A percentile compares a stretch with the other conserved stretches of the same genome.
Conservation (phyloP, 179 eudicot genomes). For the Vitellaria paradoxa region DNA sequence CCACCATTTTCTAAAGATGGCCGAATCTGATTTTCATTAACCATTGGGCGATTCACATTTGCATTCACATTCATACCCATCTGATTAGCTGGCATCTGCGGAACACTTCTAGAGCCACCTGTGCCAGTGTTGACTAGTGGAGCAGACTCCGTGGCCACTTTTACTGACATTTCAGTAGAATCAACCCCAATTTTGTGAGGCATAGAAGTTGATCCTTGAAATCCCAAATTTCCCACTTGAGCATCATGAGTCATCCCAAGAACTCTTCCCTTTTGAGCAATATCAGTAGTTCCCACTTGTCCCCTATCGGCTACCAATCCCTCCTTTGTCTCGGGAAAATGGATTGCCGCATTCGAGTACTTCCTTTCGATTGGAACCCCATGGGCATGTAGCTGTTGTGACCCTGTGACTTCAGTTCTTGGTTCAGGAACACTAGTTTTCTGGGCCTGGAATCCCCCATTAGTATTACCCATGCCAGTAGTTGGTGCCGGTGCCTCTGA, state of each 20-base stretch:
- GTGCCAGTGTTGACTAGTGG: slow-evolving; percentile 27
- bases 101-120: slow-evolving; percentile 38
- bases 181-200: slow-evolving; percentile 36
- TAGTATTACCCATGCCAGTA: slow-evolving; percentile 30
- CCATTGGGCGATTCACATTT: slow-evolving; percentile 37
- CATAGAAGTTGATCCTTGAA: slow-evolving; percentile 44
- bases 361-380: slow-evolving; percentile 38
- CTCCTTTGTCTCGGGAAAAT: slow-evolving; percentile 42
- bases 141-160: slow-evolving; percentile 26
- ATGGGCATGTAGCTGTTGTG: slow-evolving; percentile 31
- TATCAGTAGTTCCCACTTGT: slow-evolving; percentile 34
- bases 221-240: slow-evolving; percentile 43
- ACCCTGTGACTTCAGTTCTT: slow-evolving; percentile 36
- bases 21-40: slow-evolving; percentile 48
- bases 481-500: slow-evolving; percentile 48
- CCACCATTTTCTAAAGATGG: slow-evolving; percentile 50
- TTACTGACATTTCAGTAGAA: slow-evolving; percentile 28
- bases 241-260: slow-evolving; percentile 35
- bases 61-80: slow-evolving; percentile 35
- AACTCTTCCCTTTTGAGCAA: slow-evolving; percentile 37
- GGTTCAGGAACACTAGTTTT: slow-evolving; percentile 42
- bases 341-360: slow-evolving; percentile 33
- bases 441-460: slow-evolving; percentile 43
- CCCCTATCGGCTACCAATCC: slow-evolving; percentile 37
- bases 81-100: slow-evolving; percentile 40